Evolutionary conservation across 352 stramenopile species (phyloP), one percentile per base, ranked within the genome.

Genomic region (Phytophthora europaea): DNA sequence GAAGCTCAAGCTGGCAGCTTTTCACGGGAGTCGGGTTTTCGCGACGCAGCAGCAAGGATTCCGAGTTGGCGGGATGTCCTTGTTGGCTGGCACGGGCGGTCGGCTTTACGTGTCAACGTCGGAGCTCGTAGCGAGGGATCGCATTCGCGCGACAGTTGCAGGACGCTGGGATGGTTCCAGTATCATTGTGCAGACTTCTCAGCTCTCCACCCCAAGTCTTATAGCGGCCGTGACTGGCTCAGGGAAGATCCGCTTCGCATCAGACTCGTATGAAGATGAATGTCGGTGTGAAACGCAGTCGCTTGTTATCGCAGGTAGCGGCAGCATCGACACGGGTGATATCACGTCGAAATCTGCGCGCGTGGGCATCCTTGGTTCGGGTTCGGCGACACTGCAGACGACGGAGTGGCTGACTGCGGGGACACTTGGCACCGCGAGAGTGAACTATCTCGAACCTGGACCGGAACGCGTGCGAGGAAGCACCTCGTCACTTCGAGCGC

Each of bases 241-340:
- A 7, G 65, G 70, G 6, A 58, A 28, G 20, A 40, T 76, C 3
- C 52, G 64, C 43, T 63, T 76, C 31, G 45, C 45, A n/a, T 43
- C 64, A 13, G 31, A 20, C 33, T 73, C 64, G 6, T 33, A 62
- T 7, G 64, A 76, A 59, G 51, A 31, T 2, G 47, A 65, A 6
- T 57, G 57, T 59, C 47, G 15, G 13, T 76, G 70, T 48, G 70
- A 73, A 28, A 55, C 43, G 4, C 70, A 76, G 53, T 57, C 52
- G n/a, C 64, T 76, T 10, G 58, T 23, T 12, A 70, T 76, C 31
- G 65, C 53, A 54, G 70, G 64, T 12, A 76, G 59, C 12, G 70
- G 64, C 23, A 34, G 31, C 9, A 69, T 76, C n/a, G 70, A 76
- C 26, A 73, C 70, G 6, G 65, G 64, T 0, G 64, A 76, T 33